Base-by-base conservation (phyloP, 768 basidiomycete genomes). In the Termitomyces sp. region DNA sequence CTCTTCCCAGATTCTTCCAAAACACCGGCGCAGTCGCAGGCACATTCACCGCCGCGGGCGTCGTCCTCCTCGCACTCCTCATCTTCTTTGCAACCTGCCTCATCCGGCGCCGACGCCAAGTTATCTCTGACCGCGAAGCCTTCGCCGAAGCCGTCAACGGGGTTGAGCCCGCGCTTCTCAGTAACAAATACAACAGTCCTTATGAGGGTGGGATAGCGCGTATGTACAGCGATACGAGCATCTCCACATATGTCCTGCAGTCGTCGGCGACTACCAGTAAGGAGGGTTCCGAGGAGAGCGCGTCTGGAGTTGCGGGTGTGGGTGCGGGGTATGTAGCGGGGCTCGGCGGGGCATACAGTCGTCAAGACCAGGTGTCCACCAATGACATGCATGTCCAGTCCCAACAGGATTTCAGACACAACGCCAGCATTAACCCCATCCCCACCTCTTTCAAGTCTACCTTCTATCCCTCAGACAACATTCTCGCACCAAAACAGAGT, bases 141-240 rank as follows among this genome's bases (percentile, higher is more conserved):
- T 44, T 22, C 20, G 44, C 6, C 2, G 20, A 45, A 24, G 18
- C 44, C 22, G 22, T 22, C 2, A 4, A 3, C 22, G 6, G 13
- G 12, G 15, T 22, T 7, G 44, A 33, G 12, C 48, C 48, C 13
- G 11, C 48, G 80, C 37, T 65, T 69, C 33, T 83, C 81, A 66
- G 18, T 18, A 73, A 75, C 44, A 80, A 83, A 79, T 73, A 70
- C 30, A 57, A 15, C 6, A 15, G 22, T 24, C 42, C 2, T 11
- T 20, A 44, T 41, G 12, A 44, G 20, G 20, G 4, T 7, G 20
- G 9, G n/a, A 22, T 44, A 22, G 20, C 18, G n/a, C 41, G n/a
- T 12, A 46, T 12, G 22, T 12, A 15, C 13, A 22, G 13, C 24
- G 24, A 22, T 6, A 11, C 9, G 42, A 44, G 22, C 42, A 12